A percentile compares a stretch with the other conserved stretches of the same genome.
Evolutionary conservation across 2,329 filamentous ascomycete species (phyloP).

Genomic region (Trichoderma pleuroti): DNA sequence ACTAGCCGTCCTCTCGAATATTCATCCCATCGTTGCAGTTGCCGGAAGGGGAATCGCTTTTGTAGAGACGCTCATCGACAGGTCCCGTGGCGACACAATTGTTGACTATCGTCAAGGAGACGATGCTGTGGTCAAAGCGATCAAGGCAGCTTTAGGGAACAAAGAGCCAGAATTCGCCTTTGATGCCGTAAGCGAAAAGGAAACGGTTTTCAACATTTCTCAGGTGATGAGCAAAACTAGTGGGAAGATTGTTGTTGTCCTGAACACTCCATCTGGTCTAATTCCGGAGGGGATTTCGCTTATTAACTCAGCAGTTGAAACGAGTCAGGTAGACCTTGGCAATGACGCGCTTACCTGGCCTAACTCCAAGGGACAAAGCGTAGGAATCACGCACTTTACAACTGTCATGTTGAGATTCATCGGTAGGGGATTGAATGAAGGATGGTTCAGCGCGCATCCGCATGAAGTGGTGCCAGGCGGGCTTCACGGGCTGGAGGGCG

Average conservation of each 20-base stretch:
- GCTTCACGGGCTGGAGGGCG: conserved; percentile 15
- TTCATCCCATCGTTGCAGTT: conserved; percentile 57
- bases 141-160: not conserved
- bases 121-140: not conserved
- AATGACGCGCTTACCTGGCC: not conserved
- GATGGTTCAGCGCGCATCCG: conserved; percentile 20
- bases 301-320: not conserved
- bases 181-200: not conserved
- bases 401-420: not conserved
- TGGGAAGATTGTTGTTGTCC: not conserved
- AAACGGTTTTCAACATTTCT: not conserved
- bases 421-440: conserved; percentile 16
- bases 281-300: not conserved
- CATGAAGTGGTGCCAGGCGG: conserved; percentile 21
- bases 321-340: not conserved
- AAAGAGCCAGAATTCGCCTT: not conserved
- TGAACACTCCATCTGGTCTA: not conserved
- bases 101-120: conserved; percentile 24
- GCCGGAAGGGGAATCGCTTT: conserved; percentile 39
- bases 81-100: conserved; percentile 22
- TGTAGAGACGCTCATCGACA: conserved; percentile 21
- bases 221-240: not conserved
- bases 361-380: not conserved
- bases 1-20: conserved; percentile 46
- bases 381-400: not conserved